phyloP scores from a whole-genome alignment of 108 stramenopile species.

The Phaeodactylum tricornutum region DNA sequence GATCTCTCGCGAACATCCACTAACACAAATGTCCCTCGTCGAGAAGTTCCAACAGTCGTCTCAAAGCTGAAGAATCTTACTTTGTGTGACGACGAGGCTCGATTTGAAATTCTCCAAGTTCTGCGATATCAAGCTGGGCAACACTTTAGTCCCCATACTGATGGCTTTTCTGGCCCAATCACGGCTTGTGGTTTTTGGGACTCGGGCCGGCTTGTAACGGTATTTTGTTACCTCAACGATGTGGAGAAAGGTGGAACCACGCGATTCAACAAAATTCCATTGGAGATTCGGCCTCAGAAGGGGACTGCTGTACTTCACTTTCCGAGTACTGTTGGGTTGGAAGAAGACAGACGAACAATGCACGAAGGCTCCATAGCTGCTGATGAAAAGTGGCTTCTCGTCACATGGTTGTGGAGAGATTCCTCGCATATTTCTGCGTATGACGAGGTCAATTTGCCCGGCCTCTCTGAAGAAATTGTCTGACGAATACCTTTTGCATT shows the following conservation, averaged over 20 bases:
- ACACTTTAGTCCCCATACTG: conserved; percentile 37
- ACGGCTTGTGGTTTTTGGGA: conserved; percentile 43
- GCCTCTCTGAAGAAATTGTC: too few species aligned
- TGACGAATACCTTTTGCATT: too few species aligned
- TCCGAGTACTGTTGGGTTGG: conserved; percentile 22
- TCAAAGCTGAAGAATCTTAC: conserved; percentile 17
- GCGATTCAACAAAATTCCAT: conserved; percentile 15
- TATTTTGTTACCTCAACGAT: conserved; percentile 43
- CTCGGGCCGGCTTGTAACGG: conserved; percentile 31
- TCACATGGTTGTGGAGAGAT: conserved; percentile 49
- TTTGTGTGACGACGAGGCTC: conserved; percentile 16
- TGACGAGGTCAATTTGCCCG: too few species aligned
- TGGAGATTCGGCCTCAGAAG: conserved; percentile 23
- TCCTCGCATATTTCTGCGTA: too few species aligned
- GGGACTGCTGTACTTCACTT: too few species aligned
- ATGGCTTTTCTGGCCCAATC: conserved; percentile 34
- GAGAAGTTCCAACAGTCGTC: conserved; percentile 35
- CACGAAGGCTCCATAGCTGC: conserved; percentile 29
- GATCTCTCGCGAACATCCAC: conserved; percentile 34
- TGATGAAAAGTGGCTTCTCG: conserved; percentile 43
- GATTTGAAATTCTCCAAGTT: conserved; percentile 41
- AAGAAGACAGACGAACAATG: conserved; percentile 29
- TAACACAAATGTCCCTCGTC: conserved; percentile 29
- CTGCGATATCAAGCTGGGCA: conserved; percentile 37
- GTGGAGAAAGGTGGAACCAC: conserved; percentile 32